phyloP scores from a whole-genome alignment of 345 rosid genomes.

The Euclidium syriacum region DNA sequence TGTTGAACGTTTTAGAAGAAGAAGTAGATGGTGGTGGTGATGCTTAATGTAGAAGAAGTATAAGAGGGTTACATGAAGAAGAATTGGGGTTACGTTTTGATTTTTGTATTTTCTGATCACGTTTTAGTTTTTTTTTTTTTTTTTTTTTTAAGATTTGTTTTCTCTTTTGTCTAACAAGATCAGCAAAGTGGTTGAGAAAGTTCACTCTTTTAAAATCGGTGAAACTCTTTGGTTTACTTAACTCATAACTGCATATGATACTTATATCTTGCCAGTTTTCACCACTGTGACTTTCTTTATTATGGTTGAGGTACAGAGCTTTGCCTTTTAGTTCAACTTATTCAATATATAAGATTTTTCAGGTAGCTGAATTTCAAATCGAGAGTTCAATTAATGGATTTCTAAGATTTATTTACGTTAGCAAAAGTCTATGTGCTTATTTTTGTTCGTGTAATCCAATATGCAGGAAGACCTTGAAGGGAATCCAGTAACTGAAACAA shows the following conservation, averaged over 20 bases:
- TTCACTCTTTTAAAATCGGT: slow-evolving; percentile 62
- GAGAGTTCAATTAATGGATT: too few relatives aligned
- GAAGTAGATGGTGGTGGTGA: too few relatives aligned
- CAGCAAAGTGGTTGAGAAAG: slow-evolving; percentile 65
- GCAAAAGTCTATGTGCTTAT: too few relatives aligned
- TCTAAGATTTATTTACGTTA: too few relatives aligned
- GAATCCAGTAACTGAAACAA: slow-evolving; percentile 48
- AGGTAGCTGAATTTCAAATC: background rate
- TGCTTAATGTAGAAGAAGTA: too few relatives aligned
- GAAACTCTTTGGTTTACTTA: slow-evolving; percentile 65
- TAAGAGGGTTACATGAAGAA: too few relatives aligned
- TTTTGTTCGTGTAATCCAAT: slow-evolving; percentile 37
- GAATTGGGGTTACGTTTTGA: too few relatives aligned
- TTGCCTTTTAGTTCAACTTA: background rate
- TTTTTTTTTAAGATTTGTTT: too few relatives aligned
- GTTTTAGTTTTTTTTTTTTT: too few relatives aligned
- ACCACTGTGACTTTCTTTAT: slow-evolving; percentile 50
- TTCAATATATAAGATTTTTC: background rate
- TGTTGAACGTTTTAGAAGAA: too few relatives aligned
- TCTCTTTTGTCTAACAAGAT: slow-evolving; percentile 38
- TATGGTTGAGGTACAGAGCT: slow-evolving; percentile 52
- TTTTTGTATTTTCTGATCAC: too few relatives aligned
- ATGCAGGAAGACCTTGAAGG: slow-evolving; percentile 65
- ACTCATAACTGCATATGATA: slow-evolving; percentile 53
- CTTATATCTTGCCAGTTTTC: slow-evolving; percentile 51